Evolutionary conservation across 805 yeast species (phyloP).

Genomic region (Wickerhamomyces tratensis): DNA sequence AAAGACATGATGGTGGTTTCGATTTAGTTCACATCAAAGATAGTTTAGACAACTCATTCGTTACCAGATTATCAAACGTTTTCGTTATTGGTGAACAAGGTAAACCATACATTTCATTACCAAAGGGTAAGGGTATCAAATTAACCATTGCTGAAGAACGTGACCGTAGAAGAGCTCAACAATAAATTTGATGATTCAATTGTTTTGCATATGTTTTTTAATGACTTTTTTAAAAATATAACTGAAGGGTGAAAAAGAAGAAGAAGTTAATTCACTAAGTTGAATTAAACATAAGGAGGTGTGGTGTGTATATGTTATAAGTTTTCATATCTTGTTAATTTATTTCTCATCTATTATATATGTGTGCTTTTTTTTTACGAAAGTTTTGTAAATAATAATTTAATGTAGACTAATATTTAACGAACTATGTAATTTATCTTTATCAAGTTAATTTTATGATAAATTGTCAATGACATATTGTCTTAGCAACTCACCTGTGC

Average conservation of each 20-base stretch:
- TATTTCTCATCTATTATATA: no score
- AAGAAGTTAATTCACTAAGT: no score
- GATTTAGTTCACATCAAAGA: constrained; percentile 97
- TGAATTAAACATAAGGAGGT: no score
- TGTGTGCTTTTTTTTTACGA: no score
- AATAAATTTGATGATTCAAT: constrained; percentile 6
- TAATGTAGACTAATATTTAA: no score
- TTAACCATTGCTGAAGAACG: constrained; percentile 94
- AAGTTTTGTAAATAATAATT: no score
- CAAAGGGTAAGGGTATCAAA: constrained; percentile 99
- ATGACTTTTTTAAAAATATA: background rate
- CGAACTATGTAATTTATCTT: no score
- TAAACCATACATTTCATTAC: constrained; percentile 89
- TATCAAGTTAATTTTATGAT: no score
- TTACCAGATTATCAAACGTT: constrained; percentile 88
- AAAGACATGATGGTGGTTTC: constrained; percentile 97
- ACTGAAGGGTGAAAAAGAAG: no score
- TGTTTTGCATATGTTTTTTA: background rate
- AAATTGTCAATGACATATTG: constrained; percentile 20
- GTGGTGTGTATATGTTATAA: no score
- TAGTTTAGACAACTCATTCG: constrained; percentile 88
- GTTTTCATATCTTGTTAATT: no score
- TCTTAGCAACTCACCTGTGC: constrained; percentile 36
- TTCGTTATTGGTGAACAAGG: constrained; percentile 93
- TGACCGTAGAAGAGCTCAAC: constrained; percentile 93